Conservation (phyloP, 768 basidiomycete species). For the Amanita pseudoporphyria region DNA sequence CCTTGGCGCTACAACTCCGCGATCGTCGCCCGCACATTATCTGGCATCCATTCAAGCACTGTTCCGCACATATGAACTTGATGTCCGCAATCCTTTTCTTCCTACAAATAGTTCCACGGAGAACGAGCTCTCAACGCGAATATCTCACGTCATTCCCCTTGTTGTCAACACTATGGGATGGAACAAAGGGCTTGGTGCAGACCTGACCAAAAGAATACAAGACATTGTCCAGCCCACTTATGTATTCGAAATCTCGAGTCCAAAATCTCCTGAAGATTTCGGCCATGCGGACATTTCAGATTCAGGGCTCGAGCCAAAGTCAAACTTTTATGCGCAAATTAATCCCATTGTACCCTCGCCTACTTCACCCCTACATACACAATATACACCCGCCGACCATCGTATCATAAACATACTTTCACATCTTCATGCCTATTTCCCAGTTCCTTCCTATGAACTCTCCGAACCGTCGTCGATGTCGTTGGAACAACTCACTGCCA, state of each 20-base stretch:
- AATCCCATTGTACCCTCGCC: conserved; percentile 25
- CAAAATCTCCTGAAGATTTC: conserved; percentile 16
- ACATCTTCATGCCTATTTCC: conserved; percentile 58
- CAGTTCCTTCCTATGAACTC: conserved; percentile 8
- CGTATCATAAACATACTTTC: conserved; percentile 64
- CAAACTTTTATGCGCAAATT: neutral
- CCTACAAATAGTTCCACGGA: conserved; percentile 15
- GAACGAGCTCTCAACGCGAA: conserved; percentile 22
- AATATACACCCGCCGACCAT: conserved; percentile 53
- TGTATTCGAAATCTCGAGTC: conserved; percentile 41
- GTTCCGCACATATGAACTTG: conserved; percentile 56
- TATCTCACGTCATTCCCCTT: conserved; percentile 60
- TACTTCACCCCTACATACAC: conserved; percentile 32
- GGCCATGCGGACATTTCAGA: neutral
- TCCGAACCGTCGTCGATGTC: conserved; percentile 6
- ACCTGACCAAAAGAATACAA: conserved; percentile 65
- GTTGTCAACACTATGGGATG: conserved; percentile 97
- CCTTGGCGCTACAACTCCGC: conserved; percentile 71
- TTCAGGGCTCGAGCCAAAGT: neutral
- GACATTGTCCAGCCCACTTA: conserved; percentile 49
- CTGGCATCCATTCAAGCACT: conserved; percentile 58
- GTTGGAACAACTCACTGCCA: conserved; percentile 27
- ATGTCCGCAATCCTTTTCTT: conserved; percentile 43
- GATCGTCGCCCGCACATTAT: conserved; percentile 69
- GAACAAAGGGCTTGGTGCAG: conserved; percentile 87